Conservation (phyloP, 345 rosid genomes). For the Brassica juncea region DNA sequence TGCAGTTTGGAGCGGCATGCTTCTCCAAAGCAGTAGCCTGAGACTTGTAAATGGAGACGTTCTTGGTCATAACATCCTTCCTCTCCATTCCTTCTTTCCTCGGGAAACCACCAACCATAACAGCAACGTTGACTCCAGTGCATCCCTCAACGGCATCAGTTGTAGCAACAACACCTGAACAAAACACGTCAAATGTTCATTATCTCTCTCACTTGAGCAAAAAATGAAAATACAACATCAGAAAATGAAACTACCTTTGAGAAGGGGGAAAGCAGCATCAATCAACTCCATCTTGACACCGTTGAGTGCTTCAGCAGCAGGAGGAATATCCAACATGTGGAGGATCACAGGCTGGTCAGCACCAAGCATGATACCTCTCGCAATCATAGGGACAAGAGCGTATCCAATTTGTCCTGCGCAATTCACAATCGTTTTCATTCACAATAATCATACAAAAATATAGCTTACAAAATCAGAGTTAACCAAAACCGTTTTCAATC, state of each 20-base stretch:
- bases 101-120: slow-evolving; percentile 99
- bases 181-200: neutral
- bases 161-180: slow-evolving; percentile 92
- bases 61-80: slow-evolving; percentile 96
- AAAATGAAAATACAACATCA: neutral
- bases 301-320: neutral
- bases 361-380: neutral
- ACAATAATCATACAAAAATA: too few species aligned
- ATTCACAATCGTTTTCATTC: neutral
- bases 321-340: neutral
- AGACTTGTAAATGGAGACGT: slow-evolving; percentile 92
- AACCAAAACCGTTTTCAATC: neutral
- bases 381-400: neutral
- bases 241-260: neutral
- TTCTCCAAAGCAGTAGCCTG: slow-evolving; percentile 95
- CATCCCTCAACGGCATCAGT: slow-evolving; percentile 95
- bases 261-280: slow-evolving; percentile 1
- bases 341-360: slow-evolving; percentile 1
- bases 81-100: slow-evolving; percentile 99
- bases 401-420: neutral
- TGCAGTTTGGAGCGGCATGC: slow-evolving; percentile 94
- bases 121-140: slow-evolving; percentile 83
- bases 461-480: too few species aligned
- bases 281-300: slow-evolving; percentile 2
- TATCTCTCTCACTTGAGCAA: neutral